A percentile compares a stretch with the other conserved stretches of the same genome.
These are phyloP conservation scores for Chenopodium berlandieri DNA, from an alignment of 148 eudicot genomes.

Conservation along the genomic window DNA sequence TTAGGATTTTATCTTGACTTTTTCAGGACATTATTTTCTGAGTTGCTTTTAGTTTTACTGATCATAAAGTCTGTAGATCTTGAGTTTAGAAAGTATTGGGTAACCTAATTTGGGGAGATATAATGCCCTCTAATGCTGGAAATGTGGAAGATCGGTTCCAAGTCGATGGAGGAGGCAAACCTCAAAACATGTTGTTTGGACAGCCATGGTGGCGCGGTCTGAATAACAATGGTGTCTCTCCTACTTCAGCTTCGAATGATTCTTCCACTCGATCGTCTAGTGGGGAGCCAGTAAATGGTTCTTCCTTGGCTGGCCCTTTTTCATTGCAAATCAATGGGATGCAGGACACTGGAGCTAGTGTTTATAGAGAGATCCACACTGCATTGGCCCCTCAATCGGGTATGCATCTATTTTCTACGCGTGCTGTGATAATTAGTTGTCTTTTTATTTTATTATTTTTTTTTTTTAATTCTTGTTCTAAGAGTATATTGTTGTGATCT, in stretches of 20 bases:
- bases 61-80: conserved; percentile 15
- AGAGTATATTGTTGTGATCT: neutral
- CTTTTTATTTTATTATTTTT: neutral
- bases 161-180: conserved; percentile 24
- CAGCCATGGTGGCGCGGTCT: conserved; percentile 67
- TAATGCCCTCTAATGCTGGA: conserved; percentile 46
- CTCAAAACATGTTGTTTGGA: conserved; percentile 25
- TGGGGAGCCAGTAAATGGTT: conserved; percentile 31
- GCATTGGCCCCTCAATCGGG: conserved; percentile 35
- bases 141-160: conserved; percentile 30
- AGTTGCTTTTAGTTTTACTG: neutral
- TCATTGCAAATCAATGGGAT: conserved; percentile 31
- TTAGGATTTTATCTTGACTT: conserved; percentile 3
- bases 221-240: conserved; percentile 33
- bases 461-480: neutral
- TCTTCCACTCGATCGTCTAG: conserved; percentile 2
- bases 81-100: neutral
- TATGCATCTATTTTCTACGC: conserved; percentile 21
- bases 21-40: conserved; percentile 1
- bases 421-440: neutral
- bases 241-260: conserved; percentile 14
- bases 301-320: conserved; percentile 16
- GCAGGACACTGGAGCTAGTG: conserved; percentile 25
- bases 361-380: conserved; percentile 29
- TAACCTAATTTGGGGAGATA: neutral